phyloP scores from a whole-genome alignment of 2,329 filamentous ascomycete genomes.

The Claviceps pusilla region DNA sequence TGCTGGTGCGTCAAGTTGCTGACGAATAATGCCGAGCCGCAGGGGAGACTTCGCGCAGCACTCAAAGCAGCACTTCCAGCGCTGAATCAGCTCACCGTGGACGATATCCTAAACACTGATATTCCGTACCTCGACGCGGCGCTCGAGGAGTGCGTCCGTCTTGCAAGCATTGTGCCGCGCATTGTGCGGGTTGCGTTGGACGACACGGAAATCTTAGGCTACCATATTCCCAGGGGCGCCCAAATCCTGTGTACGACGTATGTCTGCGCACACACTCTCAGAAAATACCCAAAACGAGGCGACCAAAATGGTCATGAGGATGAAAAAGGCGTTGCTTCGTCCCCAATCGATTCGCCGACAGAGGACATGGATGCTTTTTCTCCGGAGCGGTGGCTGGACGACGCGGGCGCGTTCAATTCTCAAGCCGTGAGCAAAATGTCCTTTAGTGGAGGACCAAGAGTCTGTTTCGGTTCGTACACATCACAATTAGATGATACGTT shows the following conservation, averaged over 20 bases:
- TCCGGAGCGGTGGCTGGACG: constrained; percentile 7
- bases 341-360: not conserved
- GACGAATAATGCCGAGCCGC: constrained; percentile 5
- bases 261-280: not conserved
- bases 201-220: not conserved
- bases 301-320: not conserved
- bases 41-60: constrained; percentile 9
- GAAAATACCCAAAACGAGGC: not conserved
- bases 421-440: not conserved
- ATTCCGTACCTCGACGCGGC: constrained; percentile 3
- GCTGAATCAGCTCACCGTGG: not conserved
- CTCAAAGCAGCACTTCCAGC: constrained; percentile 7
- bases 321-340: not conserved
- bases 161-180: not conserved
- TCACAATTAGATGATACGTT: not conserved
- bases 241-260: not conserved
- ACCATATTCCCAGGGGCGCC: not conserved
- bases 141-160: constrained; percentile 1
- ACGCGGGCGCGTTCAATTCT: not conserved
- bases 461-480: not conserved
- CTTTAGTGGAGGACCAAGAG: not conserved
- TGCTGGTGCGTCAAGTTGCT: constrained; percentile 11
- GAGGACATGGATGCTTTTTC: constrained; percentile 1
- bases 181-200: not conserved
- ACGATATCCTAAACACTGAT: not conserved